phyloP scores from a whole-genome alignment of 768 basidiomycete genomes.

The Macrolepiota dolichaula region DNA sequence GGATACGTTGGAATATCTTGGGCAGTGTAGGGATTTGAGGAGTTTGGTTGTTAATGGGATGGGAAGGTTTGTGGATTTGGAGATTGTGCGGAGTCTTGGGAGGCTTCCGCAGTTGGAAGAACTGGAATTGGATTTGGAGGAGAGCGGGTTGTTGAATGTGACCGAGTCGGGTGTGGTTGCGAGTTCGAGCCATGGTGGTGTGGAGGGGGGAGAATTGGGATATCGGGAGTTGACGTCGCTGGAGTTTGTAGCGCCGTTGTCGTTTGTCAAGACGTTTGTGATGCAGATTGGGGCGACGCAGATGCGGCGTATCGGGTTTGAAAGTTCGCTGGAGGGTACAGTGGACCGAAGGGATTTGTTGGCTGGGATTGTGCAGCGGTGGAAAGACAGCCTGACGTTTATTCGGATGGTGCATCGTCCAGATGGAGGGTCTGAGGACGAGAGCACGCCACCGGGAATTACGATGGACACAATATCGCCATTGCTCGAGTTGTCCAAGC shows the following conservation, averaged over 20 bases:
- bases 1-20: slow-evolving; percentile 23
- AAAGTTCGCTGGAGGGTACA: background rate
- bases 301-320: slow-evolving; percentile 19
- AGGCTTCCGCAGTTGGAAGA: slow-evolving; percentile 21
- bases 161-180: slow-evolving; percentile 4
- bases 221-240: slow-evolving; percentile 22
- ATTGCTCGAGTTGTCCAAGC: slow-evolving; percentile 18
- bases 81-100: slow-evolving; percentile 22
- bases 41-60: slow-evolving; percentile 24
- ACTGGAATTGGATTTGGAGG: slow-evolving; percentile 25
- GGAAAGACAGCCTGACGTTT: slow-evolving; percentile 20
- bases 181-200: background rate
- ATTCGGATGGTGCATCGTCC: slow-evolving; percentile 21
- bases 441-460: slow-evolving; percentile 11
- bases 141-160: slow-evolving; percentile 5
- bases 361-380: slow-evolving; percentile 18
- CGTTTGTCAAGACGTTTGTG: slow-evolving; percentile 22
- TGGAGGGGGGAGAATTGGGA: slow-evolving; percentile 22
- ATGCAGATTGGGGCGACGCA: slow-evolving; percentile 18
- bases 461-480: slow-evolving; percentile 17
- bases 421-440: slow-evolving; percentile 13
- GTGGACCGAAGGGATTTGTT: slow-evolving; percentile 21
- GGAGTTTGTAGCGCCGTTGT: slow-evolving; percentile 22
- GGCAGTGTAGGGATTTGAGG: slow-evolving; percentile 19
- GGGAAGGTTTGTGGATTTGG: slow-evolving; percentile 20